Evolutionary conservation across 2,329 filamentous ascomycete species (phyloP), one percentile per base, ranked within the genome.

Genomic region (Leptographium flavum): DNA sequence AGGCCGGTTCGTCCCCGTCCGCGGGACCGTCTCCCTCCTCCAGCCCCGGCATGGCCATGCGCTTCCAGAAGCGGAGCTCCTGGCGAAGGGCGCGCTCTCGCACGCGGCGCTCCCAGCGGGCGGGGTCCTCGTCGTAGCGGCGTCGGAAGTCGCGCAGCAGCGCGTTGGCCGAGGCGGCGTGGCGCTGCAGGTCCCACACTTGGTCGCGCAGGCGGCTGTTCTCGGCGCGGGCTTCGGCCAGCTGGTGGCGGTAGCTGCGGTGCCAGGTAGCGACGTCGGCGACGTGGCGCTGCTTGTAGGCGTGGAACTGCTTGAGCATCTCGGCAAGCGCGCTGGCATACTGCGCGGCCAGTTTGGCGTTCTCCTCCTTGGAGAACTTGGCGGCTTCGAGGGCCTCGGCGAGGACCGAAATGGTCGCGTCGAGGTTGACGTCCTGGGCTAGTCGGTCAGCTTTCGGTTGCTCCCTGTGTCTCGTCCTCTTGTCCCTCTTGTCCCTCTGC

Each of bases 161-260:
- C 47, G 73, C 71, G 55, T 79, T 80, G 21, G 76, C 76, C 13
- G 62, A 64, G 39, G 67, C 67, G 22, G 78, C 77, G 52, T 75
- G 71, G 35, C 69, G 67, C 55, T 79, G 74, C 74, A 80, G 79
- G 53, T 79, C 74, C 69, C 75, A 78, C 54, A 81, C 78, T 59
- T 81, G 75, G 54, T 79, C 74, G 43, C 77, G 73, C 43, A 81
- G 67, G 2, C 70, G 68, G 49, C 68, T 67, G 55, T 81, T 81
- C 62, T 81, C 77, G 51, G 73, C 73, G 5, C 78, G 75, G 39
- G 77, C 75, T 55, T 79, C 75, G 52, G 76, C 75, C 32, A 82
- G 70, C 61, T 81, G 78, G 23, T 69, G 62, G 8, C 78, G 73
- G 64, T 82, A 82, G 47, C 73, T 78, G 46, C 70, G 73, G 63